Evolutionary conservation across 2,329 filamentous ascomycete genomes (phyloP).

Genomic region (Xylaria sp.): DNA sequence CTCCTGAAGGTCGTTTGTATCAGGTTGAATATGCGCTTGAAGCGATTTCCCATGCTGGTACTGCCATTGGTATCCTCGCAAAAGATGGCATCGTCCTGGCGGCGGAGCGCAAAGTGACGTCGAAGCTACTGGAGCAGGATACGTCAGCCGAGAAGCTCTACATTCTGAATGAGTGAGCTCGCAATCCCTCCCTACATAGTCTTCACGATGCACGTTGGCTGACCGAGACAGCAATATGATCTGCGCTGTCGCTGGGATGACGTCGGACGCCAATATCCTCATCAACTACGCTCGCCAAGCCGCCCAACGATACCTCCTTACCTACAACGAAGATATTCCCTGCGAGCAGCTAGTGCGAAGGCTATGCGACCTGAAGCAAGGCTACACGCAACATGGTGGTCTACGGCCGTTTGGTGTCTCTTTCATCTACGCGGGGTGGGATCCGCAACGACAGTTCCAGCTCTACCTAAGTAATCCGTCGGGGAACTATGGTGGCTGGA

Average conservation of each 20-base stretch:
- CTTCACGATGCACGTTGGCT: not conserved
- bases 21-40: constrained; percentile 99
- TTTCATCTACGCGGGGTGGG: constrained; percentile 99
- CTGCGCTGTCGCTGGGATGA: constrained; percentile 98
- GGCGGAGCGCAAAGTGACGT: constrained; percentile 98
- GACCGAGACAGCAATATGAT: constrained; percentile 90
- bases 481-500: constrained; percentile 99
- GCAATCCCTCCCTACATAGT: too few species aligned
- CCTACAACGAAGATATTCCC: constrained; percentile 99
- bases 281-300: constrained; percentile 99
- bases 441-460: constrained; percentile 95
- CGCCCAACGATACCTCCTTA: constrained; percentile 96
- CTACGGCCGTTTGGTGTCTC: constrained; percentile 97
- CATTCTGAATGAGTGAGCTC: constrained; percentile 87
- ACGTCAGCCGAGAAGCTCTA: constrained; percentile 99
- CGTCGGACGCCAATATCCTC: constrained; percentile 98
- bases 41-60: constrained; percentile 97
- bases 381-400: constrained; percentile 98
- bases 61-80: constrained; percentile 93
- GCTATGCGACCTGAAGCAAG: constrained; percentile 97
- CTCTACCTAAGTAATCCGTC: constrained; percentile 99
- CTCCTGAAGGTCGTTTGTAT: constrained; percentile 96
- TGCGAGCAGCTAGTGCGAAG: constrained; percentile 98
- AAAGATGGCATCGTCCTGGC: constrained; percentile 98
- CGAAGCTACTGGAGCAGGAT: constrained; percentile 98